These are phyloP conservation scores for Dictyostelium capitatum DNA, from an alignment of 78 protist species.

Conservation along the genomic window DNA sequence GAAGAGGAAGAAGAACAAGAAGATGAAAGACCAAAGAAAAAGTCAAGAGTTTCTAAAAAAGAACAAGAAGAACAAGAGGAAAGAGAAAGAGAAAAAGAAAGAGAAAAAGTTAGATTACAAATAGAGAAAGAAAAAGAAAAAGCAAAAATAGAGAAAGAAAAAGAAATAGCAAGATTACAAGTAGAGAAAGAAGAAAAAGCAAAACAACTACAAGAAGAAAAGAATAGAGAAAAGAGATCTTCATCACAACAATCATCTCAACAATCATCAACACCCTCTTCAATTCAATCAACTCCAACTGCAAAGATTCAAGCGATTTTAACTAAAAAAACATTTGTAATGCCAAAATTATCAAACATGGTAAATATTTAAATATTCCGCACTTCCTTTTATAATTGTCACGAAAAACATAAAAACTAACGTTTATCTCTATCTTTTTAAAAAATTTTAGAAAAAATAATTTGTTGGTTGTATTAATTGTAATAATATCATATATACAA, in stretches of 20 bases:
- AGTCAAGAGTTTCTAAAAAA: not conserved
- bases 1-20: not conserved
- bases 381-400: no score
- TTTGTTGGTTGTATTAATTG: not conserved
- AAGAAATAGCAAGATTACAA: not conserved
- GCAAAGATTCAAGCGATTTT: not conserved
- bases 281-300: not conserved
- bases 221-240: no score
- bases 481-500: no score
- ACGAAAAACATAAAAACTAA: no score
- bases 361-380: not conserved
- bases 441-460: no score
- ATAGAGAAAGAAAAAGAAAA: not conserved
- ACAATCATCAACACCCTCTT: no score
- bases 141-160: not conserved
- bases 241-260: no score
- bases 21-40: not conserved
- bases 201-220: not conserved
- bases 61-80: not conserved
- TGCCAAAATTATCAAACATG: constrained; percentile 16
- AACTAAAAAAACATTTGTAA: not conserved
- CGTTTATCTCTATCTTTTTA: no score
- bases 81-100: not conserved
- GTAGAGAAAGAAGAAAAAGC: not conserved
- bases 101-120: not conserved